Percentiles rank a stretch among this genome's conserved stretches.
These are phyloP conservation scores for Daedaleopsis nitida DNA, from an alignment of 768 basidiomycete species.

Conservation along the genomic window DNA sequence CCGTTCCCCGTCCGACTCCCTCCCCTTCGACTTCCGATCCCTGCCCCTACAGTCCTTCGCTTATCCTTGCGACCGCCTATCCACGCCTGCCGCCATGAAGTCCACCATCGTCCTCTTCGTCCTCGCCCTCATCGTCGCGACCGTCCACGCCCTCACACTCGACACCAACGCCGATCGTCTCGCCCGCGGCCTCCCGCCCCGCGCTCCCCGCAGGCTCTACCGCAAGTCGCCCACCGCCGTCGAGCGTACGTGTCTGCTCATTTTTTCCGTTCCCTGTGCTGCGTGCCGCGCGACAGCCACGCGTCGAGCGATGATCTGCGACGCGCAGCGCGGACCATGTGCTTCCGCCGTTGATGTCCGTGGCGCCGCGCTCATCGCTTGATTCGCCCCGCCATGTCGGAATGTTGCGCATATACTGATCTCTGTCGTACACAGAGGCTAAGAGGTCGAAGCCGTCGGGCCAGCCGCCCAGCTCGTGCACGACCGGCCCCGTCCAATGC, in stretches of 20 bases:
- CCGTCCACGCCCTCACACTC: slow-evolving; percentile 11
- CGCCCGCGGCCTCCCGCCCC: slow-evolving; percentile 21
- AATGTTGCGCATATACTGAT: too few species aligned
- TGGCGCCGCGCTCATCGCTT: too few species aligned
- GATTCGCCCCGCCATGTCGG: too few species aligned
- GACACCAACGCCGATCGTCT: slow-evolving; percentile 19
- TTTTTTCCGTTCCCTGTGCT: neutral
- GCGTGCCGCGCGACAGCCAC: neutral
- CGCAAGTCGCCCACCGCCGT: neutral
- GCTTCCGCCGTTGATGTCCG: too few species aligned
- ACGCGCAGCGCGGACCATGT: too few species aligned
- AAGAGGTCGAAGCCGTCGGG: slow-evolving; percentile 3
- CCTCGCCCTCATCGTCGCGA: slow-evolving; percentile 17
- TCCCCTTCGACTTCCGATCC: neutral
- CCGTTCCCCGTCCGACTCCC: neutral
- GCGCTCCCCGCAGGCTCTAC: slow-evolving; percentile 14
- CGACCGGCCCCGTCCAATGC: slow-evolving; percentile 21
- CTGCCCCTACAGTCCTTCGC: neutral
- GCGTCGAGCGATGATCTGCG: neutral
- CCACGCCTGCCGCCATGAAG: slow-evolving; percentile 9
- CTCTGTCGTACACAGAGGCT: neutral
- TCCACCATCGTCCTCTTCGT: slow-evolving; percentile 9
- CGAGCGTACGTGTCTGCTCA: neutral
- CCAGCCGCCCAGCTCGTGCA: slow-evolving; percentile 5
- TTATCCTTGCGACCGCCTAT: slow-evolving; percentile 17